A percentile compares a stretch with the other conserved stretches of the same genome.
Evolutionary conservation across 1,284 basidiomycete genomes (phyloP).

Genomic region (Moesziomyces sp.): DNA sequence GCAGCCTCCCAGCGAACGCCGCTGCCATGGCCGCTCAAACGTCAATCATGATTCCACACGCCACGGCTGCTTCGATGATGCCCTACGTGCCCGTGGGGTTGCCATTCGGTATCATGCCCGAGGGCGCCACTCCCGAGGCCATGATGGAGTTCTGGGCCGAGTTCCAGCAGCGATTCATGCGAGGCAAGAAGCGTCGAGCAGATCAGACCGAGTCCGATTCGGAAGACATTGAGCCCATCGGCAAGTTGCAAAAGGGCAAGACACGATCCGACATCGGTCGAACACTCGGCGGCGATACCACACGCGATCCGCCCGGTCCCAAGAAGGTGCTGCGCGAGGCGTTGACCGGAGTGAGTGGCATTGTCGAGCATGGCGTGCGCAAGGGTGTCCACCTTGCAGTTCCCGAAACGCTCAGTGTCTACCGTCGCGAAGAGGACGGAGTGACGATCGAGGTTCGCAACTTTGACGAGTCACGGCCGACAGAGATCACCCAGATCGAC

Average conservation of each 20-base stretch:
- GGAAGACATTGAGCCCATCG: slow-evolving; percentile 46
- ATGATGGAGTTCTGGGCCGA: slow-evolving; percentile 53
- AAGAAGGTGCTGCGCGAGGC: slow-evolving; percentile 72
- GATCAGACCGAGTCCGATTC: slow-evolving; percentile 21
- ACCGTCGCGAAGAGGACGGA: slow-evolving; percentile 68
- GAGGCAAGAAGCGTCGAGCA: slow-evolving; percentile 47
- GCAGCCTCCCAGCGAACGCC: slow-evolving; percentile 8
- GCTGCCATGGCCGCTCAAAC: slow-evolving; percentile 1
- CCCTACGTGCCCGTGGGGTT: slow-evolving; percentile 33
- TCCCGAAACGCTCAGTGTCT: slow-evolving; percentile 47
- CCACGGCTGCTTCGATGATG: slow-evolving; percentile 28
- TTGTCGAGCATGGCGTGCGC: slow-evolving; percentile 40
- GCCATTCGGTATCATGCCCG: slow-evolving; percentile 47
- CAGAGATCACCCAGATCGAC: slow-evolving; percentile 76
- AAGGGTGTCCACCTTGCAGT: slow-evolving; percentile 31
- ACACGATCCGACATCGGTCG: slow-evolving; percentile 66
- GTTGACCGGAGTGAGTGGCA: slow-evolving; percentile 22
- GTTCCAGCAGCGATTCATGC: slow-evolving; percentile 41
- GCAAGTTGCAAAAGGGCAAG: slow-evolving; percentile 43
- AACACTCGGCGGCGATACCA: slow-evolving; percentile 79
- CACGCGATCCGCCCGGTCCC: slow-evolving; percentile 71
- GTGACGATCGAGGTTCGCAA: slow-evolving; percentile 83
- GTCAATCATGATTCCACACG: slow-evolving; percentile 12
- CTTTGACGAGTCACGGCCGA: slow-evolving; percentile 73
- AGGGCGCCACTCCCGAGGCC: slow-evolving; percentile 39